Conservation (phyloP, 306 rosid genomes). For the Calophaca sinica region DNA sequence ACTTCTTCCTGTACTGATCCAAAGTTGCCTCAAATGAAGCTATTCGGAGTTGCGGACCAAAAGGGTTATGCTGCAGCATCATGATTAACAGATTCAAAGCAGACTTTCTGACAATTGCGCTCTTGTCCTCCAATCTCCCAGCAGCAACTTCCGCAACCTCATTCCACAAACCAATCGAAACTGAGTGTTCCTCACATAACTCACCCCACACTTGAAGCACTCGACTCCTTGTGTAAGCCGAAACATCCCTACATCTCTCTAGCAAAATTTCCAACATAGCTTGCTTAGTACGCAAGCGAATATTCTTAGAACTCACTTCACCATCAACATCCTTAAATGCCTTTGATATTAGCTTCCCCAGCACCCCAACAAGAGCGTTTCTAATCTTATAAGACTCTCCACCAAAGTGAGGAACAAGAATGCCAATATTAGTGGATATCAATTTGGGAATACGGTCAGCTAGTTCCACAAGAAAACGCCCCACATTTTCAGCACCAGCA, state of each 20-base stretch:
- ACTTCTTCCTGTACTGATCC: slow-evolving; percentile 77
- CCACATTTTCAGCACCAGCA: slow-evolving; percentile 90
- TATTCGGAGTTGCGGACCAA: slow-evolving; percentile 91
- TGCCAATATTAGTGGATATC: slow-evolving; percentile 86
- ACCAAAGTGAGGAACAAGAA: slow-evolving; percentile 91
- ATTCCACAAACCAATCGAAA: slow-evolving; percentile 98
- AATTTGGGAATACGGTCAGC: slow-evolving; percentile 90
- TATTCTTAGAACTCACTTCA: slow-evolving; percentile 77
- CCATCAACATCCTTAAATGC: slow-evolving; percentile 86
- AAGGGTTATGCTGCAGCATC: slow-evolving; percentile 98
- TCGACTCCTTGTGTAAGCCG: slow-evolving; percentile 95
- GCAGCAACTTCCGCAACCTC: slow-evolving; percentile 88
- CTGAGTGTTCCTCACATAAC: slow-evolving; percentile 85
- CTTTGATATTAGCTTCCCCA: slow-evolving; percentile 85
- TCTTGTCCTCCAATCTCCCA: slow-evolving; percentile 97
- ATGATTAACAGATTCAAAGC: slow-evolving; percentile 82
- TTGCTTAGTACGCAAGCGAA: slow-evolving; percentile 90
- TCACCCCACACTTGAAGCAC: slow-evolving; percentile 99
- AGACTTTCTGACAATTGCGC: slow-evolving; percentile 91
- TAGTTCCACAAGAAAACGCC: slow-evolving; percentile 87
- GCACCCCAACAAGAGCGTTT: slow-evolving; percentile 84
- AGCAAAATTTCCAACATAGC: slow-evolving; percentile 97
- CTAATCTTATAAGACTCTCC: slow-evolving; percentile 96
- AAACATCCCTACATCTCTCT: slow-evolving; percentile 97
- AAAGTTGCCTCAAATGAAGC: slow-evolving; percentile 91